Conservation (phyloP, 176 grass and related monocot genomes). For the Eleusine indica region DNA sequence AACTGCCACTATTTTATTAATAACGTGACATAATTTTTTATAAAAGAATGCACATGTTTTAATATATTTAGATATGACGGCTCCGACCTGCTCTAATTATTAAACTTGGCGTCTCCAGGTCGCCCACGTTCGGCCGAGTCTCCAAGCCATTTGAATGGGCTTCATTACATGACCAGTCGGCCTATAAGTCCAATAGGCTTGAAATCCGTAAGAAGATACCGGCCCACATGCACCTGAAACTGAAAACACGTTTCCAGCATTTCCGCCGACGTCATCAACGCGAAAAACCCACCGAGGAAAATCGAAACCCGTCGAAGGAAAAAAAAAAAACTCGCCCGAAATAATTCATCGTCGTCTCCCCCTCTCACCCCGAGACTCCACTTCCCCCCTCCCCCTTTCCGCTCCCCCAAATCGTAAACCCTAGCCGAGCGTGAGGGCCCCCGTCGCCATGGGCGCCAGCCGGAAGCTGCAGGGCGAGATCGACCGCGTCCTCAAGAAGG, state of each 20-base stretch:
- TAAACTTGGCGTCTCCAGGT: too few relatives aligned
- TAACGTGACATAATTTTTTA: too few relatives aligned
- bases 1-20: too few relatives aligned
- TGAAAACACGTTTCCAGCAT: neutral
- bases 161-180: too few relatives aligned
- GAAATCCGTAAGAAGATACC: neutral
- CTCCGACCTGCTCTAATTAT: too few relatives aligned
- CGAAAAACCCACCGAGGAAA: neutral
- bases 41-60: too few relatives aligned
- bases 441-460: constrained; percentile 78
- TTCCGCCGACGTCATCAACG: neutral
- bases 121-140: neutral
- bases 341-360: constrained; percentile 21
- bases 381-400: too few relatives aligned
- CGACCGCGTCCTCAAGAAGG: constrained; percentile 99
- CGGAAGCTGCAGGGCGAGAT: constrained; percentile 98
- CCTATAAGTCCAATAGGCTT: neutral
- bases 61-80: too few relatives aligned
- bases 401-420: constrained; percentile 53
- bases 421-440: constrained; percentile 35
- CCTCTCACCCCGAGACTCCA: neutral
- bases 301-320: neutral
- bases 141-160: neutral
- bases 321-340: neutral
- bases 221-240: neutral